These are phyloP conservation scores for Arthrinium phaeospermum DNA, from an alignment of 2,329 filamentous ascomycete species.

Conservation along the genomic window DNA sequence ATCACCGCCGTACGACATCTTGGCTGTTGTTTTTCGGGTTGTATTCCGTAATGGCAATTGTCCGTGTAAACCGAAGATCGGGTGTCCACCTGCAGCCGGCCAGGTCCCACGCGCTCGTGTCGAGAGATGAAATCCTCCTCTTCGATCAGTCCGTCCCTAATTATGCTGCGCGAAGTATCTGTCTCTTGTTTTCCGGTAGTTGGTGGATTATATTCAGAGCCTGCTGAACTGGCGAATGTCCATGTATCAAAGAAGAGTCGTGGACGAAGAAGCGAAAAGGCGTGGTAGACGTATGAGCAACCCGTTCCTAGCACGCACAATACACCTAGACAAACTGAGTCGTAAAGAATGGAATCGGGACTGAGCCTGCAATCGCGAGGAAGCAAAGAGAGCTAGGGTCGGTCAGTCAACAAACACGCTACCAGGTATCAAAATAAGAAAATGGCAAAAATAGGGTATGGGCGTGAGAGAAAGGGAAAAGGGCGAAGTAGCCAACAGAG, in stretches of 20 bases:
- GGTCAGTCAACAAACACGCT: slow-evolving; percentile 43
- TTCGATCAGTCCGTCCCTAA: slow-evolving; percentile 20
- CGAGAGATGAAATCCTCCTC: slow-evolving; percentile 17
- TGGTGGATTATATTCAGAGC: slow-evolving; percentile 53
- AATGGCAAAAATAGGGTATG: slow-evolving; percentile 24
- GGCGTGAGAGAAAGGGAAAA: slow-evolving; percentile 21
- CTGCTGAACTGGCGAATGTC: slow-evolving; percentile 54
- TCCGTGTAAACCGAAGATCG: slow-evolving; percentile 10
- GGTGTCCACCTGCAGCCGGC: slow-evolving; percentile 16
- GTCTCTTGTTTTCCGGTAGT: slow-evolving; percentile 25
- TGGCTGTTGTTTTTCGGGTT: slow-evolving; percentile 27
- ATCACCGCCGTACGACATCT: slow-evolving; percentile 42
- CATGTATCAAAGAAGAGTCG: slow-evolving; percentile 38
- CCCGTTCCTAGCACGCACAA: slow-evolving; percentile 10
- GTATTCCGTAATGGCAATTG: background rate
- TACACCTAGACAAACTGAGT: slow-evolving; percentile 22
- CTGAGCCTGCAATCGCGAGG: slow-evolving; percentile 40
- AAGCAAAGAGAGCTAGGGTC: slow-evolving; percentile 30
- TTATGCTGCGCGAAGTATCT: slow-evolving; percentile 20
- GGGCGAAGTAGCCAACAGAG: slow-evolving; percentile 28
- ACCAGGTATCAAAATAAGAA: slow-evolving; percentile 33
- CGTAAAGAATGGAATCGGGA: slow-evolving; percentile 39
- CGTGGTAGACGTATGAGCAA: background rate
- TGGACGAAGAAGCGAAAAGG: slow-evolving; percentile 31
- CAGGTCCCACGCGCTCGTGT: slow-evolving; percentile 6